Evolutionary conservation across 2,329 filamentous ascomycete genomes (phyloP).

Genomic region (Lachnellula hyalina): DNA sequence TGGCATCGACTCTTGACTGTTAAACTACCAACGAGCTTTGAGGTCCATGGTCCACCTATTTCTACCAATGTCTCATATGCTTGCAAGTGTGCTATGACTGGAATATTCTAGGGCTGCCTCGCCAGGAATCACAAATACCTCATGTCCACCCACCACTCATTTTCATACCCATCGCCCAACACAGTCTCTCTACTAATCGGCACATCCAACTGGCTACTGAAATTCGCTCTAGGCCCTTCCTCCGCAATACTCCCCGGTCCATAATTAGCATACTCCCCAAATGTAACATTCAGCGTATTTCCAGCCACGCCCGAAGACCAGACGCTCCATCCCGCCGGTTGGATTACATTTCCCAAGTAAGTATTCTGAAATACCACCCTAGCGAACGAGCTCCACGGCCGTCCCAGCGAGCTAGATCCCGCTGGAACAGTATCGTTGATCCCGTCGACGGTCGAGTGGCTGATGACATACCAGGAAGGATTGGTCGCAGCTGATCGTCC

Average conservation of each 20-base stretch:
- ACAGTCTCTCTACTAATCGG: slow-evolving; percentile 11
- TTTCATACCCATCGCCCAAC: slow-evolving; percentile 8
- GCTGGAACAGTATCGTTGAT: slow-evolving; percentile 35
- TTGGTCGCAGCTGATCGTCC: slow-evolving; percentile 35
- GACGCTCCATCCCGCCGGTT: slow-evolving; percentile 43
- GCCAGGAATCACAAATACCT: slow-evolving; percentile 3
- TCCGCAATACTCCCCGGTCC: slow-evolving; percentile 36
- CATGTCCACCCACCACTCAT: slow-evolving; percentile 20
- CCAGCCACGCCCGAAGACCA: slow-evolving; percentile 38
- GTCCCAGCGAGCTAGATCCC: slow-evolving; percentile 44
- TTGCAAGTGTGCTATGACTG: not conserved
- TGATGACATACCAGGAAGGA: slow-evolving; percentile 49
- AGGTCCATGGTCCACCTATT: too few relatives aligned
- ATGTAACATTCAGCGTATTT: slow-evolving; percentile 43
- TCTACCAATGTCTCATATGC: too few relatives aligned
- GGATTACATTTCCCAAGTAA: slow-evolving; percentile 43
- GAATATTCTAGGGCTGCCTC: not conserved
- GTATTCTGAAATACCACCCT: slow-evolving; percentile 48
- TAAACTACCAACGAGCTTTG: too few relatives aligned
- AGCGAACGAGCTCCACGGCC: slow-evolving; percentile 46
- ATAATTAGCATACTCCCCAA: slow-evolving; percentile 47
- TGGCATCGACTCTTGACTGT: too few relatives aligned
- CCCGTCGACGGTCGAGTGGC: slow-evolving; percentile 43
- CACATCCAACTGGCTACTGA: slow-evolving; percentile 9
- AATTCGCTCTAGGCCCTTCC: slow-evolving; percentile 14